Percentiles rank a stretch among this genome's conserved stretches.
Conservation (phyloP, 148 eudicot species). For the Vaccinium vitisidaea region DNA sequence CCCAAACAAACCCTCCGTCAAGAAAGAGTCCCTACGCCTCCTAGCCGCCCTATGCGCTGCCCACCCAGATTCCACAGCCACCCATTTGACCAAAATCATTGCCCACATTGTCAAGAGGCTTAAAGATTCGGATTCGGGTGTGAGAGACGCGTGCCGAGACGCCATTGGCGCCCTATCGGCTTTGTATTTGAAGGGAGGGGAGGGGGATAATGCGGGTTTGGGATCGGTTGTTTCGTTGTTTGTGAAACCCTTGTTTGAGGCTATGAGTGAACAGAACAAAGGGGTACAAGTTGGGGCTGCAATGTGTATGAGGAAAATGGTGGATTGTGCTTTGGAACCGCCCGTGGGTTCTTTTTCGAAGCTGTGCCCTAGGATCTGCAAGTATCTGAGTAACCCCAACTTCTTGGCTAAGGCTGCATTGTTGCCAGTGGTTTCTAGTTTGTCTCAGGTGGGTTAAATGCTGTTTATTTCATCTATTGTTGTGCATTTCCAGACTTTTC, state of each 20-base stretch:
- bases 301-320: constrained; percentile 80
- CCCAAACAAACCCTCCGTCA: constrained; percentile 74
- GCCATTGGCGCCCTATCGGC: constrained; percentile 68
- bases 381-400: constrained; percentile 74
- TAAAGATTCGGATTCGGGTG: constrained; percentile 73
- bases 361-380: constrained; percentile 85
- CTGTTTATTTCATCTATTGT: neutral
- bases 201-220: constrained; percentile 38
- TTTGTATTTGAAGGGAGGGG: constrained; percentile 62
- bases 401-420: constrained; percentile 81
- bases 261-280: constrained; percentile 83
- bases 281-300: constrained; percentile 81
- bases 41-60: constrained; percentile 46
- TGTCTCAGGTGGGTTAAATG: constrained; percentile 70
- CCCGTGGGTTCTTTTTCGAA: constrained; percentile 67
- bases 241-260: constrained; percentile 89
- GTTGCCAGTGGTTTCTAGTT: constrained; percentile 73
- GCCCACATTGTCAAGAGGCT: constrained; percentile 70
- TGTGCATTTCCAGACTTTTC: neutral
- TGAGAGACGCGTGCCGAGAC: constrained; percentile 73
- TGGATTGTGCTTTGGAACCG: constrained; percentile 63
- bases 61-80: constrained; percentile 56
- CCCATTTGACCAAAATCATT: constrained; percentile 75
- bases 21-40: constrained; percentile 76
- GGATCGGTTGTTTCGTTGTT: constrained; percentile 65